Base-by-base conservation (phyloP, 2,329 filamentous ascomycete species). In the Fusarium sp. region DNA sequence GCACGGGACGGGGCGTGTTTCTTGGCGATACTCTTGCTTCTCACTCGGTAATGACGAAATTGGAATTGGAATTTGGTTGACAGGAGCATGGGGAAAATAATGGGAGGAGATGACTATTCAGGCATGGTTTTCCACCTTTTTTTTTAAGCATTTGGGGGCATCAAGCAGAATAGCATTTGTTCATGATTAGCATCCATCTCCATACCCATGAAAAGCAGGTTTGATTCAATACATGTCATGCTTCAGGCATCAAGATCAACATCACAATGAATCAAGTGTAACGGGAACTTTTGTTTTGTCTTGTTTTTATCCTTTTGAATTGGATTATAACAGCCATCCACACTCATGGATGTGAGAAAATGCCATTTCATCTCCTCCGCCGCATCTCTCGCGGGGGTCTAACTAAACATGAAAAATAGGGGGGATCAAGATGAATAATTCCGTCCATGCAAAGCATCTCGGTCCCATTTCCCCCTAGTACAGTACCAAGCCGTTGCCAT, bases 11-110 rank as follows among this genome's bases (percentile, higher is more conserved):
- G 63, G 29, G 73, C 14, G 68, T 59, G 60, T 68, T 69, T 73
- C 73, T 73, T 76, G 61, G 76, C 41, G 76, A 73, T 48, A 68
- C 68, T 71, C 37, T 64, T 65, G 41, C 64, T 69, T 69, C 64
- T 58, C 52, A 29, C 27, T 52, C 56, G 64, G 41, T 69, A 64
- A 71, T 73, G 57, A 74, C 56, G 29, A 39, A 67, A 68, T 43
- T 61, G 41, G 62, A 59, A 65, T 62, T 67, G 65, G 56, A 61
- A 66, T 59, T 54, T 43, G 35, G 31, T 58, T 67, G 48, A 59
- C 39, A 41, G 61, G 9, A 54, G 48, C 59, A 71, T 37, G 52
- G 65, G 39, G 57, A 33, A 45, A 50, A 33, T 45, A 58, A 65
- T 66, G 58, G 20, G 71, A 59, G 68, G 62, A 74, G 68, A 48